Conservation (phyloP, 176 grass and related monocot species). For the Oryza punctata region DNA sequence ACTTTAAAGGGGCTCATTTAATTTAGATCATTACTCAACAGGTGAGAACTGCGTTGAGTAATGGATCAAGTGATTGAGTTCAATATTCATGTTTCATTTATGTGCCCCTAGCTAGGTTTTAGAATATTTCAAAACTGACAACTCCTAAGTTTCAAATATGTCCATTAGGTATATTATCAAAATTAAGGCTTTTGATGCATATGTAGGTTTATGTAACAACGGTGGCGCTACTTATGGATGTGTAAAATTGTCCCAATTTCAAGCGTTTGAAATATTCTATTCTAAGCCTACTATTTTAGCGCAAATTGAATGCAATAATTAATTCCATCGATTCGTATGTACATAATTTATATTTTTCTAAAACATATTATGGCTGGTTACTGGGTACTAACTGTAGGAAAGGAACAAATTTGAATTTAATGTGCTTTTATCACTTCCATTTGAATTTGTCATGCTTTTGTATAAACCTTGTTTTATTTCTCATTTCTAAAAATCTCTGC, state of each 20-base stretch:
- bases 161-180: background rate
- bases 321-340: no score
- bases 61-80: no score
- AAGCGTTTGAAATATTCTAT: background rate
- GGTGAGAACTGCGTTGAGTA: no score
- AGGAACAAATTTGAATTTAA: background rate
- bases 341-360: no score
- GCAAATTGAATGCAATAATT: background rate
- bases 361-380: no score
- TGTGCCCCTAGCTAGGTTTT: no score
- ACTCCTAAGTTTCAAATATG: background rate
- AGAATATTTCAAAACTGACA: no score
- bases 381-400: no score
- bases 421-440: background rate
- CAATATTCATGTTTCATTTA: no score
- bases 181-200: background rate
- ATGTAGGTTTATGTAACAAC: background rate
- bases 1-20: no score
- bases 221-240: background rate
- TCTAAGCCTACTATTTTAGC: background rate
- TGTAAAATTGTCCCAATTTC: background rate
- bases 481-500: background rate
- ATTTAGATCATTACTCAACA: no score
- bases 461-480: background rate
- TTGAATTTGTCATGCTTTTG: background rate